Conservation (phyloP, 108 stramenopile species). For the Bacterosira constricta region DNA sequence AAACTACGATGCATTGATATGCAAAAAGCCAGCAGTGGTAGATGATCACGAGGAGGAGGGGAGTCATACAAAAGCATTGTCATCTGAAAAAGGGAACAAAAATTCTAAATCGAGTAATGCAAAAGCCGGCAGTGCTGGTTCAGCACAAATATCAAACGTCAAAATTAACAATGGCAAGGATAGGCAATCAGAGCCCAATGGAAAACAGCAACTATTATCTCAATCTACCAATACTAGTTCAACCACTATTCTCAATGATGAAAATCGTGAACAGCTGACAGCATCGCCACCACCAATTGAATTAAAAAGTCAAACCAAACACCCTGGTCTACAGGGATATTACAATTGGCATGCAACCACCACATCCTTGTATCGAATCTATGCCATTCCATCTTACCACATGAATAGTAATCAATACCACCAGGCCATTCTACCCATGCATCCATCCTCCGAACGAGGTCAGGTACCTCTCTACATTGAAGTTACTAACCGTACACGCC, state of each 20-base stretch:
- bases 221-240: background rate
- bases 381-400: conserved; percentile 41
- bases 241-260: background rate
- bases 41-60: no score
- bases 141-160: no score
- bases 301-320: conserved; percentile 23
- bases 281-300: background rate
- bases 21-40: no score
- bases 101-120: no score
- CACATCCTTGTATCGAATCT: conserved; percentile 72
- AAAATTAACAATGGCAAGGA: no score
- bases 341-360: conserved; percentile 63
- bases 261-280: background rate
- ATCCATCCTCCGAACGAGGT: conserved; percentile 61
- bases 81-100: no score
- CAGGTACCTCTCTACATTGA: conserved; percentile 52
- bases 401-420: conserved; percentile 33
- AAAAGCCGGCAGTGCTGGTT: no score
- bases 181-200: background rate
- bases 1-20: conserved; percentile 20
- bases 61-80: no score
- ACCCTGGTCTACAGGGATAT: conserved; percentile 69
- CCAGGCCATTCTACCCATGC: conserved; percentile 72
- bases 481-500: conserved; percentile 57
- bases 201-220: background rate